Evolutionary conservation across 1,284 basidiomycete species (phyloP).

Genomic region (Ceratobasidium sp.): DNA sequence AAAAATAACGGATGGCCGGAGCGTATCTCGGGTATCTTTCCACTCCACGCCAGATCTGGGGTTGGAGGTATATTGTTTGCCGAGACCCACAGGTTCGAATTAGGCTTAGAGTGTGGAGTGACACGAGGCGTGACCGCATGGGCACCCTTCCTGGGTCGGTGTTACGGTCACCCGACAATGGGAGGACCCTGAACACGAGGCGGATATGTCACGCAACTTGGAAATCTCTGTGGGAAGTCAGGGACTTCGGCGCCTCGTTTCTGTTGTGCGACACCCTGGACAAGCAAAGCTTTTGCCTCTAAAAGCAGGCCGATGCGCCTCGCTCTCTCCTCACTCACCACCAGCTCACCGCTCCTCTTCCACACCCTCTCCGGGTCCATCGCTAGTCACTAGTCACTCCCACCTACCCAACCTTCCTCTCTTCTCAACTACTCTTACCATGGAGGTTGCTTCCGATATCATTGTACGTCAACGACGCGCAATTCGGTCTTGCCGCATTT

Average conservation of each 20-base stretch:
- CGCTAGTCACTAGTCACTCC: constrained; percentile 35
- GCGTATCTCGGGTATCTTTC: not conserved
- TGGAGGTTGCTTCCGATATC: constrained; percentile 25
- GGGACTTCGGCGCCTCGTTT: constrained; percentile 30
- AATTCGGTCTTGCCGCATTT: constrained; percentile 15
- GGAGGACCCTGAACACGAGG: not conserved
- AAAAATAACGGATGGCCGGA: constrained; percentile 1
- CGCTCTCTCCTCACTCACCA: constrained; percentile 36
- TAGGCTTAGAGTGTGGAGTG: constrained; percentile 16
- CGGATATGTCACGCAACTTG: not conserved
- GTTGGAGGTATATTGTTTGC: not conserved
- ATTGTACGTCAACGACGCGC: constrained; percentile 14
- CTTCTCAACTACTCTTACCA: not conserved
- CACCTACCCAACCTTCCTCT: not conserved
- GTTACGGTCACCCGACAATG: constrained; percentile 14
- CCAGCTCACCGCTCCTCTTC: constrained; percentile 33
- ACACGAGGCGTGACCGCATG: constrained; percentile 31
- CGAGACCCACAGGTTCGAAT: not conserved
- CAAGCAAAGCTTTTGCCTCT: constrained; percentile 39
- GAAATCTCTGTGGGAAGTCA: constrained; percentile 28
- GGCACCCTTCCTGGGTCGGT: not conserved
- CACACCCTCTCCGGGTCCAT: constrained; percentile 23
- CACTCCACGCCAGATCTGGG: constrained; percentile 9
- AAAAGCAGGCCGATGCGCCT: constrained; percentile 35
- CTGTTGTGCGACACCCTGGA: constrained; percentile 29